These are phyloP conservation scores for Leishmania braziliensis DNA, from an alignment of 208 protist species.

Conservation along the genomic window DNA sequence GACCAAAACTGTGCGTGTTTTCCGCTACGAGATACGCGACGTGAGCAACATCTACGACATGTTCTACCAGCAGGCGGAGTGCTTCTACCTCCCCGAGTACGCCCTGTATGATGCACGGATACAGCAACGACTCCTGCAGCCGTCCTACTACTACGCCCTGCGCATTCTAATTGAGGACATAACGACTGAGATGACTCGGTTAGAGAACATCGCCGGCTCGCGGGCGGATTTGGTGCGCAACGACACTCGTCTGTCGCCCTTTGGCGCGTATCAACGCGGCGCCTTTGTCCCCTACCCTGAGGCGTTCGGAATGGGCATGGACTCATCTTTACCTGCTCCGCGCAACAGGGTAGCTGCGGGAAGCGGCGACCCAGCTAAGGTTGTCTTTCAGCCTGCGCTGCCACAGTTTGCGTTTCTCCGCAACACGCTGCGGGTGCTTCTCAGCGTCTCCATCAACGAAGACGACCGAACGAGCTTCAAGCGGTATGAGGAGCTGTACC, in stretches of 20 bases:
- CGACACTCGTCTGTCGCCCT: constrained; percentile 28
- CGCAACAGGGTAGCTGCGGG: constrained; percentile 6
- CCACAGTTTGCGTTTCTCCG: constrained; percentile 66
- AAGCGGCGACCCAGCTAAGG: constrained; percentile 25
- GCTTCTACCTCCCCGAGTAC: constrained; percentile 70
- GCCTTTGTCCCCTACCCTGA: constrained; percentile 15
- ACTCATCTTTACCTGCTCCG: not conserved
- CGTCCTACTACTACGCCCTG: constrained; percentile 61
- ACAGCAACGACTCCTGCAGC: constrained; percentile 51
- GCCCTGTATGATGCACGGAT: constrained; percentile 66
- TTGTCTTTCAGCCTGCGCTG: constrained; percentile 77
- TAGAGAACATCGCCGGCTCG: constrained; percentile 40
- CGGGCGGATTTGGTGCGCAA: constrained; percentile 4
- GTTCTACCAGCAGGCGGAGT: constrained; percentile 51
- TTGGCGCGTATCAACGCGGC: constrained; percentile 34
- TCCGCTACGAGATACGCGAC: constrained; percentile 74
- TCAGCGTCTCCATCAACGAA: constrained; percentile 67
- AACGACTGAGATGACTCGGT: constrained; percentile 49
- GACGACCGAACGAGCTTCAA: constrained; percentile 66
- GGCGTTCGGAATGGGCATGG: constrained; percentile 1
- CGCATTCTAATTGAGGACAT: constrained; percentile 58
- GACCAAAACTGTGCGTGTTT: constrained; percentile 58
- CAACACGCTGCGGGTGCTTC: constrained; percentile 59
- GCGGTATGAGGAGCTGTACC: constrained; percentile 59
- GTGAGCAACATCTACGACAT: constrained; percentile 60